These are phyloP conservation scores for Helotiales sp. DNA, from an alignment of 2,329 filamentous ascomycete genomes.

Conservation along the genomic window DNA sequence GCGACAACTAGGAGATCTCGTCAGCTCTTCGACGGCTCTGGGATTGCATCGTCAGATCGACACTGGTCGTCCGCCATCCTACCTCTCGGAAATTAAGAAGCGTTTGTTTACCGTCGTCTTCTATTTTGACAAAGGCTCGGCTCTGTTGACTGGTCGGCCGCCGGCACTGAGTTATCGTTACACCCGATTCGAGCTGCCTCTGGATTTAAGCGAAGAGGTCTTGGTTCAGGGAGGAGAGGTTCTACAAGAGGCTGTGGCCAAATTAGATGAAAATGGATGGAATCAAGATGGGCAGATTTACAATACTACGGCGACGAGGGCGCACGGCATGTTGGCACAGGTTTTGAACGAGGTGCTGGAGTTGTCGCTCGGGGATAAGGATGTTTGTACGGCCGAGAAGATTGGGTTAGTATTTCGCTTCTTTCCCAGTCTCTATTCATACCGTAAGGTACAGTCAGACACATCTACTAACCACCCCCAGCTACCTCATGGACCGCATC, in stretches of 20 bases:
- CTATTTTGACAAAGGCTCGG: conserved; percentile 54
- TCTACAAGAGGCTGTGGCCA: conserved; percentile 46
- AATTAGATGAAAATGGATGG: conserved; percentile 57
- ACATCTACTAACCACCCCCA: conserved; percentile 15
- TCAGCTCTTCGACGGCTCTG: conserved; percentile 42
- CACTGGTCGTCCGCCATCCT: conserved; percentile 30
- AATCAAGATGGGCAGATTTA: conserved; percentile 52
- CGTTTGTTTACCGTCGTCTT: conserved; percentile 47
- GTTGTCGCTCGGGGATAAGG: conserved; percentile 48
- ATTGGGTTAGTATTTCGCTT: conserved; percentile 29
- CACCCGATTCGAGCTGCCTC: conserved; percentile 56
- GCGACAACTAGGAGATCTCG: conserved; percentile 46
- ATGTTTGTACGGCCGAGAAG: conserved; percentile 29
- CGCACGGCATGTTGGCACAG: conserved; percentile 53
- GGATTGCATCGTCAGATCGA: conserved; percentile 39
- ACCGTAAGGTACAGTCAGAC: not conserved
- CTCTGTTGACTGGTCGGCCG: conserved; percentile 59
- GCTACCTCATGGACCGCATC: conserved; percentile 27
- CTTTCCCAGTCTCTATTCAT: not conserved
- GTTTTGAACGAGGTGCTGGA: conserved; percentile 65
- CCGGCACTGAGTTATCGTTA: conserved; percentile 59
- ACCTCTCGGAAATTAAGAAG: conserved; percentile 46
- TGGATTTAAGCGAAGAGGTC: conserved; percentile 59
- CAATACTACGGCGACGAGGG: conserved; percentile 52
- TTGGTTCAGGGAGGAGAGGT: conserved; percentile 50